phyloP scores from a whole-genome alignment of 2,329 filamentous ascomycete genomes.

The Nakataea oryzae region DNA sequence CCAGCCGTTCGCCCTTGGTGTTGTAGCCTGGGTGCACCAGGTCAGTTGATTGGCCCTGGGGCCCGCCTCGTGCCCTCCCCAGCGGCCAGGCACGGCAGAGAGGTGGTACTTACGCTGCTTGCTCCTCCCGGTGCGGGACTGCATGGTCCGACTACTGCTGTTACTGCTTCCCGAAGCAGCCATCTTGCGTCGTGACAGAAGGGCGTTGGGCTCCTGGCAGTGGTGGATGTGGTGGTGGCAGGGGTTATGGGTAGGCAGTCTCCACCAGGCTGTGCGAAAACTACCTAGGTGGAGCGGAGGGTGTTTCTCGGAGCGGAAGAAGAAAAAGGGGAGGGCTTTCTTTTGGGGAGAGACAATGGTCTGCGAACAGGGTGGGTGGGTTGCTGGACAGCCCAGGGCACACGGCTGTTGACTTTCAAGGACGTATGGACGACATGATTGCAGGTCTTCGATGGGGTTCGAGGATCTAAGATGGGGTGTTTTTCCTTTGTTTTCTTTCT shows the following conservation, averaged over 20 bases:
- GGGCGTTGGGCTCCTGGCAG: neutral
- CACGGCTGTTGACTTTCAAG: conserved; percentile 14
- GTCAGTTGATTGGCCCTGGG: conserved; percentile 11
- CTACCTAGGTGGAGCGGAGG: neutral
- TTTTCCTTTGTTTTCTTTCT: neutral
- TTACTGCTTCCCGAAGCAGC: conserved; percentile 5
- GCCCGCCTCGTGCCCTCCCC: conserved; percentile 5
- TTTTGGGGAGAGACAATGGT: neutral
- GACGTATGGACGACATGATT: conserved; percentile 22
- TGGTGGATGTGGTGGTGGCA: neutral
- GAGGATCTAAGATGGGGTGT: neutral
- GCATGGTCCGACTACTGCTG: conserved; percentile 43
- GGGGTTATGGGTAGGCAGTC: neutral
- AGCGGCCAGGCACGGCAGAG: no score
- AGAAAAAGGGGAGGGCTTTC: conserved; percentile 6
- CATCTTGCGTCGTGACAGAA: conserved; percentile 5
- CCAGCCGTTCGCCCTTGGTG: conserved; percentile 81
- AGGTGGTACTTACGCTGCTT: conserved; percentile 63
- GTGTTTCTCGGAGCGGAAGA: conserved; percentile 15
- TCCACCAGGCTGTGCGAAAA: neutral
- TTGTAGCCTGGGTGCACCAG: conserved; percentile 63
- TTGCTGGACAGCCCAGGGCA: conserved; percentile 3
- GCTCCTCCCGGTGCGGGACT: conserved; percentile 65
- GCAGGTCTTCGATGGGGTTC: conserved; percentile 5
- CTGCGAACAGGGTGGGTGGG: neutral